Evolutionary conservation across 1,284 basidiomycete genomes (phyloP).

Genomic region (Sutorius eximius): DNA sequence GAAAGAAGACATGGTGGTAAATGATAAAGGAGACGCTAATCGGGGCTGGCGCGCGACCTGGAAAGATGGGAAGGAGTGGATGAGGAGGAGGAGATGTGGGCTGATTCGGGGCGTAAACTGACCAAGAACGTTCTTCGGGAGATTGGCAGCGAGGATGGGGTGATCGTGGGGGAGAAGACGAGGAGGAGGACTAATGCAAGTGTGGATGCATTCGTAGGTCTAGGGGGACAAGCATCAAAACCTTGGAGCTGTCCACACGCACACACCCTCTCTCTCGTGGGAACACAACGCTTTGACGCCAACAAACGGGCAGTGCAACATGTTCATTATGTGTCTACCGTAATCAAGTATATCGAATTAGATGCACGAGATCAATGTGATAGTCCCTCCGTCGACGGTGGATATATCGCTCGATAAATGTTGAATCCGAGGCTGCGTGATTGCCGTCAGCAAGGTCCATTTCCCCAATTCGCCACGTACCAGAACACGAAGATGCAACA

Average conservation of each 20-base stretch:
- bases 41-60: constrained; percentile 14
- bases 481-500: constrained; percentile 84
- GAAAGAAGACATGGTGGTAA: constrained; percentile 13
- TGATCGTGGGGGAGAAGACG: constrained; percentile 8
- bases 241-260: not conserved
- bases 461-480: constrained; percentile 46
- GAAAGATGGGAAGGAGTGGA: not conserved
- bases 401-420: constrained; percentile 59
- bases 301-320: constrained; percentile 13
- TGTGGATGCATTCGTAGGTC: constrained; percentile 34
- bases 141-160: constrained; percentile 1
- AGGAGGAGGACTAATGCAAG: constrained; percentile 18
- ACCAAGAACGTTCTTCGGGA: constrained; percentile 4
- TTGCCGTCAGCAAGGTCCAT: constrained; percentile 6
- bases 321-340: constrained; percentile 4
- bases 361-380: constrained; percentile 11
- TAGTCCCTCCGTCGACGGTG: constrained; percentile 16
- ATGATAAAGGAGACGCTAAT: not conserved
- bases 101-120: constrained; percentile 6
- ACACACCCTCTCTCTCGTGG: constrained; percentile 20
- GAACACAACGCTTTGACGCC: constrained; percentile 15
- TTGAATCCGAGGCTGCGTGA: constrained; percentile 68
- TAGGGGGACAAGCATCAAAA: constrained; percentile 28
- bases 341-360: constrained; percentile 4
- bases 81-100: not conserved